A percentile compares a stretch with the other conserved stretches of the same genome.
Conservation (phyloP, 2,329 filamentous ascomycete genomes). For the Colletotrichum destructivum region DNA sequence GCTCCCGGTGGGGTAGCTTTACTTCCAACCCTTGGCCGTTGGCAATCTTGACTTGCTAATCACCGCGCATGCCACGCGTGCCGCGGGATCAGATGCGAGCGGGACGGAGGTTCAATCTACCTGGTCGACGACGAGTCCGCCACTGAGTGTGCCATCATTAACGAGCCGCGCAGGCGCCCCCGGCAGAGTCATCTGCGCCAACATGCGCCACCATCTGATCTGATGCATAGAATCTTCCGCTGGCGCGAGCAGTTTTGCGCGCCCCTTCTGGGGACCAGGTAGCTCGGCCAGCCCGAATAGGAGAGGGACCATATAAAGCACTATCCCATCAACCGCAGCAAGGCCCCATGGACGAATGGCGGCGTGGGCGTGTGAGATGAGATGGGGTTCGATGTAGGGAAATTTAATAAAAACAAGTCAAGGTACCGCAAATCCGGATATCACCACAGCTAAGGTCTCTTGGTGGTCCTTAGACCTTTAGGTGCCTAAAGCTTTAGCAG, state of each 20-base stretch:
- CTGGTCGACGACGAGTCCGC: neutral
- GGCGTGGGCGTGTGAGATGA: too few relatives aligned
- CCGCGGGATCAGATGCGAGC: neutral
- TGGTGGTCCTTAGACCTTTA: too few relatives aligned
- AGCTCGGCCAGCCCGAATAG: slow-evolving; percentile 12
- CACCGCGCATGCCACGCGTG: neutral
- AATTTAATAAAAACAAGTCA: too few relatives aligned
- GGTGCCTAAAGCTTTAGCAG: too few relatives aligned
- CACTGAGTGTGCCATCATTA: slow-evolving; percentile 7
- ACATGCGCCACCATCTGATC: slow-evolving; percentile 9
- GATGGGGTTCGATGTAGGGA: too few relatives aligned
- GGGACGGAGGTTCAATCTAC: slow-evolving; percentile 3
- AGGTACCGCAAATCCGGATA: too few relatives aligned
- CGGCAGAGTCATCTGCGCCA: slow-evolving; percentile 1
- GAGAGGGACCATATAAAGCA: slow-evolving; percentile 20
- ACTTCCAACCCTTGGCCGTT: too few relatives aligned
- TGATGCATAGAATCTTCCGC: slow-evolving; percentile 19
- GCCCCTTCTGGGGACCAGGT: slow-evolving; percentile 4
- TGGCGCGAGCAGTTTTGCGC: slow-evolving; percentile 17
- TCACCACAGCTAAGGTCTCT: too few relatives aligned
- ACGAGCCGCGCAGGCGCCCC: slow-evolving; percentile 8
- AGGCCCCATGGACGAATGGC: too few relatives aligned
- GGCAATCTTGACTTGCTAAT: too few relatives aligned
- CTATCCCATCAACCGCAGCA: too few relatives aligned
- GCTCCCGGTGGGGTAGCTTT: too few relatives aligned